These are phyloP conservation scores for Globisporangium megalacanthum DNA, from an alignment of 352 stramenopile species.

Conservation along the genomic window DNA sequence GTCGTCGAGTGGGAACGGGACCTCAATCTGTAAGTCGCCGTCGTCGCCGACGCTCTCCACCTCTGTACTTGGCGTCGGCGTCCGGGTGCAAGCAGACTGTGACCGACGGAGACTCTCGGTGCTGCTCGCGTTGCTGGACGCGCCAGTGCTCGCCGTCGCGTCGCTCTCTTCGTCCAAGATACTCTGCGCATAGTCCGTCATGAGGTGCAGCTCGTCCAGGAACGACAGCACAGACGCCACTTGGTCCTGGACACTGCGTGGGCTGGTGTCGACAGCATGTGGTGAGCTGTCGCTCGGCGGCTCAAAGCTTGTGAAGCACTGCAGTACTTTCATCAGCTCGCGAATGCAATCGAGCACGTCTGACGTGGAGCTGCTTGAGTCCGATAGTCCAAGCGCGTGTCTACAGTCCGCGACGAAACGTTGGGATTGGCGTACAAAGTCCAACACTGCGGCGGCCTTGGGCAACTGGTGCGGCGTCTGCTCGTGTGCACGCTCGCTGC, in stretches of 20 bases:
- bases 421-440: constrained; percentile 13
- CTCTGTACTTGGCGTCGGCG: constrained; percentile 19
- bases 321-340: constrained; percentile 38
- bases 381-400: constrained; percentile 8
- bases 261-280: too few relatives aligned
- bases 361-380: not conserved
- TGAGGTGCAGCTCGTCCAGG: constrained; percentile 47
- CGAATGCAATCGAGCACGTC: constrained; percentile 26
- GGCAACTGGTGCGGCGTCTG: constrained; percentile 4
- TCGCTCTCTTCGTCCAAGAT: constrained; percentile 50
- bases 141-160: constrained; percentile 2
- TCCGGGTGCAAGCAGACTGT: constrained; percentile 19
- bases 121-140: constrained; percentile 40
- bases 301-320: constrained; percentile 31
- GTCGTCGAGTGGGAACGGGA: constrained; percentile 9
- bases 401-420: constrained; percentile 24
- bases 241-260: constrained; percentile 19
- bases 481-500: not conserved
- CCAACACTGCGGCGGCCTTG: constrained; percentile 20
- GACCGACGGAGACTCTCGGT: constrained; percentile 29
- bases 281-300: constrained; percentile 5
- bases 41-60: not conserved
- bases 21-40: not conserved
- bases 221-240: constrained; percentile 39
- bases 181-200: constrained; percentile 54